Conservation (phyloP, 2,329 filamentous ascomycete genomes). For the Nigrospora oryzae region DNA sequence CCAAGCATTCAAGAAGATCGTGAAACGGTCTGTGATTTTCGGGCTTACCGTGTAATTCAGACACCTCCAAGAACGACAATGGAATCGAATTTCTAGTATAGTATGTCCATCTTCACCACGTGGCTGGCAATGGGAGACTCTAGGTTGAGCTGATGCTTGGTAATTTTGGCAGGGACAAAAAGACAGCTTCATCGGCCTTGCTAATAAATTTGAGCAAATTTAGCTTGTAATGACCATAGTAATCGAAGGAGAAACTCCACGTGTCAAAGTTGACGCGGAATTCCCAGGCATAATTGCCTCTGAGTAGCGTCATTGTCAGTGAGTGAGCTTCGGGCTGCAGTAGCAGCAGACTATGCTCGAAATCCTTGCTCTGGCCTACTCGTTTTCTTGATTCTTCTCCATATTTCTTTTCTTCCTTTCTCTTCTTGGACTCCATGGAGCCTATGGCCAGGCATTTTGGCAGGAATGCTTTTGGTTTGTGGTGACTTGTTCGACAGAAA, state of each 20-base stretch:
- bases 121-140: slow-evolving; percentile 12
- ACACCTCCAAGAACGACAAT: slow-evolving; percentile 42
- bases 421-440: slow-evolving; percentile 17
- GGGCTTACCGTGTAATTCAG: slow-evolving; percentile 33
- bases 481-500: slow-evolving; percentile 26
- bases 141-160: slow-evolving; percentile 31
- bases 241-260: slow-evolving; percentile 32
- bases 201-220: slow-evolving; percentile 30
- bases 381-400: slow-evolving; percentile 9
- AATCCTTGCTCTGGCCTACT: background rate
- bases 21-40: slow-evolving; percentile 15
- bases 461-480: slow-evolving; percentile 22
- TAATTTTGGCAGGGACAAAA: slow-evolving; percentile 30
- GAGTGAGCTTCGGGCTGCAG: background rate
- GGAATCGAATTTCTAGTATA: slow-evolving; percentile 40
- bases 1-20: background rate
- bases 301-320: background rate
- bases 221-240: slow-evolving; percentile 30
- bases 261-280: slow-evolving; percentile 12
- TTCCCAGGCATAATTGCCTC: background rate
- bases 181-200: slow-evolving; percentile 27
- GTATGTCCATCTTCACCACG: slow-evolving; percentile 34
- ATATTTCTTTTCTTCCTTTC: slow-evolving; percentile 8
- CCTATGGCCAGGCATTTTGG: slow-evolving; percentile 24
- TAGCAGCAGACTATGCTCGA: background rate